Conservation (phyloP, 2,329 filamentous ascomycete species). For the Harringtonia lauricola region DNA sequence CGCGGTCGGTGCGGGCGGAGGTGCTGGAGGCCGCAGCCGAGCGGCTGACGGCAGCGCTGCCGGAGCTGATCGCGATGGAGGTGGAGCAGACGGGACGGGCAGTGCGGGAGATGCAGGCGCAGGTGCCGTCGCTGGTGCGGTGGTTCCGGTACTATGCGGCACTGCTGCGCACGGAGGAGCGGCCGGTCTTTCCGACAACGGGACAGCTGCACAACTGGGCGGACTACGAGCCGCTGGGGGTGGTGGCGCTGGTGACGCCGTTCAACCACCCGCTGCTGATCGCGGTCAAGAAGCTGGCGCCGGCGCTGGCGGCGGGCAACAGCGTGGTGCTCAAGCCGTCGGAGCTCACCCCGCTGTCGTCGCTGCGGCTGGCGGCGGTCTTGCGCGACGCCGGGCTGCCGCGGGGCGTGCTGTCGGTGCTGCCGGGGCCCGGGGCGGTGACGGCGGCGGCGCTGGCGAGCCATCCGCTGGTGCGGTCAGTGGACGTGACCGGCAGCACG, state of each 20-base stretch:
- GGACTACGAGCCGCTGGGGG: conserved; percentile 43
- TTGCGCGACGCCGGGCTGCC: conserved; percentile 59
- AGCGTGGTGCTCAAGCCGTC: conserved; percentile 50
- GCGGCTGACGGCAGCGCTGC: conserved; percentile 40
- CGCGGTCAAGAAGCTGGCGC: conserved; percentile 48
- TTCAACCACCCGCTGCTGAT: conserved; percentile 50
- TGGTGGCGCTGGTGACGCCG: conserved; percentile 44
- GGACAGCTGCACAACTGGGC: conserved; percentile 49
- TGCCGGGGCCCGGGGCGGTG: conserved; percentile 40
- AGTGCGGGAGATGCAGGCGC: conserved; percentile 59
- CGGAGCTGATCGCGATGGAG: conserved; percentile 49
- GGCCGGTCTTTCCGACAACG: conserved; percentile 51
- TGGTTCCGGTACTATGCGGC: conserved; percentile 66
- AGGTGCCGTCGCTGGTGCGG: conserved; percentile 52
- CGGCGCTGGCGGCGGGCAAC: conserved; percentile 49
- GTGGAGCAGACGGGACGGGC: conserved; percentile 58
- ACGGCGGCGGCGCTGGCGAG: conserved; percentile 43
- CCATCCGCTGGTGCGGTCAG: conserved; percentile 46
- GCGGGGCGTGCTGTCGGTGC: conserved; percentile 55
- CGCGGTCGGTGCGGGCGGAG: conserved; percentile 47
- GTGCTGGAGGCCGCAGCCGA: conserved; percentile 50
- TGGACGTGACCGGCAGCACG: conserved; percentile 69
- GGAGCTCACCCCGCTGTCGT: conserved; percentile 50
- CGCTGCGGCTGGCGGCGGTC: conserved; percentile 47
- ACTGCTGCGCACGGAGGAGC: conserved; percentile 55